A percentile compares a stretch with the other conserved stretches of the same genome.
phyloP scores from a whole-genome alignment of 306 rosid genomes.

The Calophaca sinica region DNA sequence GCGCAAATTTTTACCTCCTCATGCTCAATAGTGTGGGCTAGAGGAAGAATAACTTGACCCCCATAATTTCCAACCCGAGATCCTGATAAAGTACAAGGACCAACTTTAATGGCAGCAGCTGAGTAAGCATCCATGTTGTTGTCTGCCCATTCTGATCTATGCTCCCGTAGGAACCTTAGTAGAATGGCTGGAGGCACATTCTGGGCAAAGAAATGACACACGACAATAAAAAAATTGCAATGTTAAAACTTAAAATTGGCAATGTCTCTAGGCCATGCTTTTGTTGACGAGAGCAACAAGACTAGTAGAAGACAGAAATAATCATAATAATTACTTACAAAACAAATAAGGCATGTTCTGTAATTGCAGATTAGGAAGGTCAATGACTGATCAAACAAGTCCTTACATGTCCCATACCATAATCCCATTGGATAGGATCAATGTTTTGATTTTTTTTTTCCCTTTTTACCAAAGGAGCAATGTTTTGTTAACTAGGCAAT shows the following conservation, averaged over 20 bases:
- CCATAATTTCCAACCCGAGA: conserved; percentile 91
- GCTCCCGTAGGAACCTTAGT: conserved; percentile 91
- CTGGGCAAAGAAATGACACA: conserved; percentile 52
- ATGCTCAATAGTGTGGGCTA: conserved; percentile 94
- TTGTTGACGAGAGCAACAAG: not conserved
- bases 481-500: conserved; percentile 12
- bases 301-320: not conserved
- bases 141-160: conserved; percentile 99
- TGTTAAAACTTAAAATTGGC: conserved; percentile 14
- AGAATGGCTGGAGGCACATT: conserved; percentile 97
- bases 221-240: not conserved
- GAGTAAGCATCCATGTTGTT: conserved; percentile 94
- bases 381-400: not conserved
- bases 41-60: conserved; percentile 95
- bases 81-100: conserved; percentile 91
- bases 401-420: not conserved
- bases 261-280: not conserved
- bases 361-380: not conserved
- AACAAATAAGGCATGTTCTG: not conserved
- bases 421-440: not conserved
- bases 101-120: conserved; percentile 94
- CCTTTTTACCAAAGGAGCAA: no score
- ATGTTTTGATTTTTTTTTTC: no score
- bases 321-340: not conserved
- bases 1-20: conserved; percentile 71